Evolutionary conservation across 352 stramenopile species (phyloP).

Genomic region (Peronospora destructor): DNA sequence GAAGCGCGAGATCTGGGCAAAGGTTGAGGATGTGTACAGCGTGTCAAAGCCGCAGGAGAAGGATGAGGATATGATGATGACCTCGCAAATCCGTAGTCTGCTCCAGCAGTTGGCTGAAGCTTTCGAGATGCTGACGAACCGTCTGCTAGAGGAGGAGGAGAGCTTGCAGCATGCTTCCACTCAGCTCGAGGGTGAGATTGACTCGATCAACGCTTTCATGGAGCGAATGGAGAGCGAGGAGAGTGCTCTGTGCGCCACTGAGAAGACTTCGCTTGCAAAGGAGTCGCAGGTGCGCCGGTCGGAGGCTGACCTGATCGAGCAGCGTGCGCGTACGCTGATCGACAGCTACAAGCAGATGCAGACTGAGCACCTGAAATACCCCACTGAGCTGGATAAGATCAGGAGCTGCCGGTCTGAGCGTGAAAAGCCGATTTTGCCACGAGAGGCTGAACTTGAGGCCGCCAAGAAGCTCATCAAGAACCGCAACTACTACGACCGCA

Average conservation of each 20-base stretch:
- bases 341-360: conserved; percentile 89
- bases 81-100: conserved; percentile 80
- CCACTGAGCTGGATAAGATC: conserved; percentile 72
- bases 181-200: conserved; percentile 77
- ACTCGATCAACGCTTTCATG: conserved; percentile 87
- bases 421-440: conserved; percentile 55
- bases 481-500: conserved; percentile 86
- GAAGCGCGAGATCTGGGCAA: conserved; percentile 80
- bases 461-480: conserved; percentile 78
- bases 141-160: conserved; percentile 78
- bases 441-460: conserved; percentile 67
- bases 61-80: conserved; percentile 90
- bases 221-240: conserved; percentile 87
- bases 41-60: conserved; percentile 80
- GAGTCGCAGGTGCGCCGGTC: conserved; percentile 75
- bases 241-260: conserved; percentile 67
- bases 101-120: conserved; percentile 80
- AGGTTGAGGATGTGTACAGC: conserved; percentile 82
- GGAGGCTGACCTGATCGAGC: conserved; percentile 76
- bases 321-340: conserved; percentile 71
- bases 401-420: conserved; percentile 71
- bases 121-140: conserved; percentile 86
- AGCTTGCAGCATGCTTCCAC: conserved; percentile 75
- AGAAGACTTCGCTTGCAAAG: conserved; percentile 82
- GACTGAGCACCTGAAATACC: conserved; percentile 79